Conservation (phyloP, 1,139 yeast species). For the Yamadazyma sp. region DNA sequence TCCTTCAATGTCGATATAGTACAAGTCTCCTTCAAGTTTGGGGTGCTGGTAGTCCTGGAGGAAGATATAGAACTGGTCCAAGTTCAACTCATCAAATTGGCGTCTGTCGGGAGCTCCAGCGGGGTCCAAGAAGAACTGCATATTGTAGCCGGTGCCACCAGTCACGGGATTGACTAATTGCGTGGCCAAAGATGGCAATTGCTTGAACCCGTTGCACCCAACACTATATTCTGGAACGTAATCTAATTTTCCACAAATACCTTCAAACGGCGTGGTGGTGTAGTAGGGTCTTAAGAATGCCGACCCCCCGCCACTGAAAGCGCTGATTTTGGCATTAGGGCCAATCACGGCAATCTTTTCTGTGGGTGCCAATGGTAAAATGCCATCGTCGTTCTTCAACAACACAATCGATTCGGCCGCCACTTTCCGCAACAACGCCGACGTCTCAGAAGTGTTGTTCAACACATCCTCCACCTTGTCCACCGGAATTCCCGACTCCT, state of each 20-base stretch:
- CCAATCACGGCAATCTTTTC: slow-evolving; percentile 34
- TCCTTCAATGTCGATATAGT: slow-evolving; percentile 46
- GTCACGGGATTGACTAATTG: slow-evolving; percentile 22
- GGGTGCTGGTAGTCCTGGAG: slow-evolving; percentile 47
- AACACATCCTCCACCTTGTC: slow-evolving; percentile 24
- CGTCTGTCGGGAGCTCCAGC: slow-evolving; percentile 16
- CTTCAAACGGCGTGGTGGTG: slow-evolving; percentile 31
- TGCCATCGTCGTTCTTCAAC: slow-evolving; percentile 46
- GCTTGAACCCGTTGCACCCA: slow-evolving; percentile 26
- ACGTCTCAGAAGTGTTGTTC: slow-evolving; percentile 45
- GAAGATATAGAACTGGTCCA: slow-evolving; percentile 36
- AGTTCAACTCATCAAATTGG: slow-evolving; percentile 36
- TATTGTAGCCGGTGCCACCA: slow-evolving; percentile 41
- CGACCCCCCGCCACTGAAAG: slow-evolving; percentile 37
- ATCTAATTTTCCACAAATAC: slow-evolving; percentile 22
- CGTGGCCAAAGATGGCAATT: slow-evolving; percentile 29
- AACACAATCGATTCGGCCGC: slow-evolving; percentile 55
- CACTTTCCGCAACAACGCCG: slow-evolving; percentile 40
- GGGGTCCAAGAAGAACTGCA: slow-evolving; percentile 35
- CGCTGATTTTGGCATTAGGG: slow-evolving; percentile 31
- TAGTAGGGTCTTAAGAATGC: slow-evolving; percentile 32
- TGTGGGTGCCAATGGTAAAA: slow-evolving; percentile 37
- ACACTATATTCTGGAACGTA: slow-evolving; percentile 20
- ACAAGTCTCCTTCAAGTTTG: slow-evolving; percentile 21
- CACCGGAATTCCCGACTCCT: slow-evolving; percentile 36